Percentiles rank a stretch among this genome's conserved stretches.
These are phyloP conservation scores for Mycena galopus DNA, from an alignment of 768 basidiomycete species.

Conservation along the genomic window DNA sequence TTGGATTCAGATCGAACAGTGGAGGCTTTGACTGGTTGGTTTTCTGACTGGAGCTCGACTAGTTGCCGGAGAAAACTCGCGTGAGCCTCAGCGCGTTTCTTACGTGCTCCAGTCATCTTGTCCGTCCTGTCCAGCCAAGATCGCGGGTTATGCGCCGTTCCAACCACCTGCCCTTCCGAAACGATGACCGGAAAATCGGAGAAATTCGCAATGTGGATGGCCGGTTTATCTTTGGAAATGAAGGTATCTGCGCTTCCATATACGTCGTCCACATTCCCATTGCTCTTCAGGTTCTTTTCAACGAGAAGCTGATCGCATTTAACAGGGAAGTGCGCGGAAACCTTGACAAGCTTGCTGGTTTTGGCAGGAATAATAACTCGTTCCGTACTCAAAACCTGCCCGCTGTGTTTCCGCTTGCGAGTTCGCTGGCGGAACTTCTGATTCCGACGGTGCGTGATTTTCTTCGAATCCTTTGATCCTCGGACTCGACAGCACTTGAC, in stretches of 20 bases:
- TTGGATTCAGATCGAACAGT: background rate
- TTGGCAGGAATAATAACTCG: background rate
- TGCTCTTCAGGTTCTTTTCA: background rate
- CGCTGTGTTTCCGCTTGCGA: background rate
- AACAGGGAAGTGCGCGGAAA: background rate
- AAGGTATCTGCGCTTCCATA: slow-evolving; percentile 2
- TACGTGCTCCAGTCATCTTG: background rate
- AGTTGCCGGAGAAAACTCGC: background rate
- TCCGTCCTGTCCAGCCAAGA: background rate
- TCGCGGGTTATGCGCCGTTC: background rate
- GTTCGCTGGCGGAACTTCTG: background rate
- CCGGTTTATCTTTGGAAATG: background rate
- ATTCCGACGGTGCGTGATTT: background rate
- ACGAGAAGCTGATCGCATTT: background rate
- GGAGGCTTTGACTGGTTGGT: background rate
- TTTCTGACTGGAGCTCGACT: background rate
- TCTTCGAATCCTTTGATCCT: background rate
- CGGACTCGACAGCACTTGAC: background rate
- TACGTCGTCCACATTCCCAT: background rate
- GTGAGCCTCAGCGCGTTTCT: background rate
- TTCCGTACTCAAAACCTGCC: background rate
- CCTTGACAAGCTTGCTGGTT: background rate
- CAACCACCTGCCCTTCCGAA: background rate
- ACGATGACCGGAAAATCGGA: background rate
- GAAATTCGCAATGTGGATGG: background rate